Evolutionary conservation across 1,284 basidiomycete genomes (phyloP), one percentile per base, ranked within the genome.

Genomic region (Ceratobasidium sp.): DNA sequence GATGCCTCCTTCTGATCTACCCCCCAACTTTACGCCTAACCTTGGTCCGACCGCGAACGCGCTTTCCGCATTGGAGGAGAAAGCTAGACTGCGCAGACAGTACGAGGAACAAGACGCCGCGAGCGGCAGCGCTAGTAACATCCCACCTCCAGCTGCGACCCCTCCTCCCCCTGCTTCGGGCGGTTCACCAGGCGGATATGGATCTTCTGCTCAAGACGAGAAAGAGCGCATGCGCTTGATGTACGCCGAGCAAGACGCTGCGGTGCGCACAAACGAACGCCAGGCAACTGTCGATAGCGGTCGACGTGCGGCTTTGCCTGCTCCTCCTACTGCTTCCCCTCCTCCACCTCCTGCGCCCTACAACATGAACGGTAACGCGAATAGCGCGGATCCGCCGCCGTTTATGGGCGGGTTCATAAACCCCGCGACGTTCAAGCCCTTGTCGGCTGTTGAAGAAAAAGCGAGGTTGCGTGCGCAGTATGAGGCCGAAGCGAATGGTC

Each of bases 401-500:
- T 75, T 75, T 54, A 50, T 38, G 52, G 71, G 71, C 23, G 71
- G 71, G 46, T 75, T 75, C 26, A 40, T 75, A 10, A 75, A 75
- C 38, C 71, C 71, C 3, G 59, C 71, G 13, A 75, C 71, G 50
- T n/a, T 50, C 42, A 64, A 75, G 38, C 71, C 90, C 0, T 82
- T 94, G 79, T 91, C 90, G 3, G 93, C 93, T 4, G 90, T 89
- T 0, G 92, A 94, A 81, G 93, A 95, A 84, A 94, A 94, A 84
- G 92, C 92, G 20, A 84, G 89, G 74, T 83, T 94, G 26, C 86
- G 85, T 59, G 91, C 91, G 1, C 89, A 87, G 82, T 93, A 89
- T 80, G 92, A 90, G 44, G 87, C 88, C 0, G 89, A 91, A 80
- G 89, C 62, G 13, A 77, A 70, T 38, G 78, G 69, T 64, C 66